Percentiles rank a stretch among this genome's conserved stretches.
phyloP scores from a whole-genome alignment of 768 basidiomycete genomes.

The Hortiboletus campestris region DNA sequence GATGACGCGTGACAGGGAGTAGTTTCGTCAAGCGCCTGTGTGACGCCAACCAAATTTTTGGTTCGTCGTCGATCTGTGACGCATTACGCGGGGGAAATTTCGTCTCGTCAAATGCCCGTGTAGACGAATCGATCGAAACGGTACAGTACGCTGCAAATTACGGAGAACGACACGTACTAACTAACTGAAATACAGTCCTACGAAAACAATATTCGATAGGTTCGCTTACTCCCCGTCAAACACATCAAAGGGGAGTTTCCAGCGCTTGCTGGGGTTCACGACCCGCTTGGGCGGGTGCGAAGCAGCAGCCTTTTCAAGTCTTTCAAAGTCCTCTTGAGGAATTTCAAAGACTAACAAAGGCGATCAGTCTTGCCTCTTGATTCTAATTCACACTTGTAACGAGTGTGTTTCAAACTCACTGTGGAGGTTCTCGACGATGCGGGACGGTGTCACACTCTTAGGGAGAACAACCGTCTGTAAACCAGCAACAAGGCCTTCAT shows the following conservation, averaged over 20 bases:
- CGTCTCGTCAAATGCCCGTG: no score
- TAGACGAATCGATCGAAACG: no score
- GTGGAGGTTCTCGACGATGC: slow-evolving; percentile 69
- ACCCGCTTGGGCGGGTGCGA: slow-evolving; percentile 56
- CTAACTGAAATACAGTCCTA: neutral
- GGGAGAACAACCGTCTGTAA: slow-evolving; percentile 66
- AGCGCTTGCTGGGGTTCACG: slow-evolving; percentile 56
- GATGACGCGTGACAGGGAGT: no score
- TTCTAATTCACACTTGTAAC: neutral
- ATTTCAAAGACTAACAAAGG: slow-evolving; percentile 29
- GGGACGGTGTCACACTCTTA: slow-evolving; percentile 70
- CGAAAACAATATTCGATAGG: neutral
- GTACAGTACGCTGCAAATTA: no score
- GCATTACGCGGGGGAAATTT: no score
- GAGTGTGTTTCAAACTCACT: slow-evolving; percentile 38
- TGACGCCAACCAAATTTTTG: no score
- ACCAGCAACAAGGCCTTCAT: neutral
- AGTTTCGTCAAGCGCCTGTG: no score
- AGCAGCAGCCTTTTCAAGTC: slow-evolving; percentile 38
- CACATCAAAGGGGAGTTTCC: slow-evolving; percentile 62
- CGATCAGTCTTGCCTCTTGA: neutral
- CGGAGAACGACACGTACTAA: no score
- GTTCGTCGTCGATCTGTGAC: no score
- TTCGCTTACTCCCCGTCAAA: slow-evolving; percentile 46
- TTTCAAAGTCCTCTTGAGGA: slow-evolving; percentile 39